A percentile compares a stretch with the other conserved stretches of the same genome.
These are phyloP conservation scores for Myxozyma melibiosi DNA, from an alignment of 805 yeast genomes.

Conservation along the genomic window DNA sequence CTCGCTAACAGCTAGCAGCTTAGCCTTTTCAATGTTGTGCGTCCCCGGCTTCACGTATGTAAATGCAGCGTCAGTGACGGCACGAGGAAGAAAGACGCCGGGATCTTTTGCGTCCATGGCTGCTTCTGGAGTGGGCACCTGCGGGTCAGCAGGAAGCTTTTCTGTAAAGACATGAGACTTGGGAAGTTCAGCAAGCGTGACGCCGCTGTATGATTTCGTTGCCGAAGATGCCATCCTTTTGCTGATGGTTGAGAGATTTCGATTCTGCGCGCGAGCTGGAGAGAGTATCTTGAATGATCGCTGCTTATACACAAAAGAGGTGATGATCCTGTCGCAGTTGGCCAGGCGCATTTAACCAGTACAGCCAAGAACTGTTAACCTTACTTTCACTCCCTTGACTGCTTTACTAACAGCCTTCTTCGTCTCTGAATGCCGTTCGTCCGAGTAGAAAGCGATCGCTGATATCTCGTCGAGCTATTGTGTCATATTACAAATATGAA, in stretches of 20 bases:
- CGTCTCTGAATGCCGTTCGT: too few relatives aligned
- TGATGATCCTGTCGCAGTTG: too few relatives aligned
- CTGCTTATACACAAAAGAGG: too few relatives aligned
- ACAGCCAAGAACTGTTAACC: too few relatives aligned
- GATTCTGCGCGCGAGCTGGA: too few relatives aligned
- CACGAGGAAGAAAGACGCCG: slow-evolving; percentile 55
- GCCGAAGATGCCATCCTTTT: not conserved
- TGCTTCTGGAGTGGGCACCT: slow-evolving; percentile 45
- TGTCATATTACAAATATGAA: too few relatives aligned
- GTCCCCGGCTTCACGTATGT: slow-evolving; percentile 69
- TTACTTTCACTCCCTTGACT: too few relatives aligned
- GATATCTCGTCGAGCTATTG: too few relatives aligned
- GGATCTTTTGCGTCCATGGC: slow-evolving; percentile 41
- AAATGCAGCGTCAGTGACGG: slow-evolving; percentile 62
- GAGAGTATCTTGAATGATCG: too few relatives aligned
- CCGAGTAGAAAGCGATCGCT: too few relatives aligned
- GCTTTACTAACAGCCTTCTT: too few relatives aligned
- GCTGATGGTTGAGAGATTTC: not conserved
- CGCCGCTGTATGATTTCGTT: not conserved
- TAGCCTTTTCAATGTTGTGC: slow-evolving; percentile 46
- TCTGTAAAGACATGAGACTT: slow-evolving; percentile 41
- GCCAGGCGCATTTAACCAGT: too few relatives aligned
- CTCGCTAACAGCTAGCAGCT: slow-evolving; percentile 59
- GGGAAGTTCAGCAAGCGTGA: slow-evolving; percentile 29
- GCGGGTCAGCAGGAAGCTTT: slow-evolving; percentile 44